Evolutionary conservation across 2,329 filamentous ascomycete genomes (phyloP), one percentile per base, ranked within the genome.

Genomic region (Dactylellina cionopaga): DNA sequence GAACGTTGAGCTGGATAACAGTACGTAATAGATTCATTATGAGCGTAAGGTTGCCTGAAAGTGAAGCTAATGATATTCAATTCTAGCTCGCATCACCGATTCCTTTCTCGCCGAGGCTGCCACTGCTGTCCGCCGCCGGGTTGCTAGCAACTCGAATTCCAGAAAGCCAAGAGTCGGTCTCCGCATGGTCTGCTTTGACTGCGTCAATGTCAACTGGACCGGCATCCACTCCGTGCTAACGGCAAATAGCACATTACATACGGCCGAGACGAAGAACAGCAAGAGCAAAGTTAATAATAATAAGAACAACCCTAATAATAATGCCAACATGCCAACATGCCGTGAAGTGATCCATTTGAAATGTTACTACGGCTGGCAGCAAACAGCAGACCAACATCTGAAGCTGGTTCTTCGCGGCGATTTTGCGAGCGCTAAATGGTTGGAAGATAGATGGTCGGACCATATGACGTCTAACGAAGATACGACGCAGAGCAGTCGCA

Each of bases 391-490:
- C 76, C 92, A 97, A 80, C 94, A 98, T 80, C 92, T 89, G 58
- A 94, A 93, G 81, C 87, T 93, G 2, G 91, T 97, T 0, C 80
- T 96, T 55, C 84, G 87, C 3, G 92, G 92, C 5, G 91, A 96
- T 74, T 54, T 72, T 19, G 66, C 54, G 9, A 66, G 65, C 13
- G 95, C 95, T 0, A 85, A 84, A 35, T 84, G 91, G n/a, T 84
- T 98, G 17, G 93, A 96, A 83, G 85, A 89, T 75, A 96, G 94
- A 79, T 98, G 94, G 94, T 90, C 90, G 0, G 90, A 96, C 60
- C 96, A 92, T 80, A 97, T 97, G 92, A 91, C 96, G 81, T 89
- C 91, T 13, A 91, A 87, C 54, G 92, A 96, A 80, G 94, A 97
- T 79, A 86, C 86, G 1, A 84, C 82, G 1, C 92, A 89, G 1